Conservation (phyloP, 1,139 yeast genomes). For the Maudiozyma humilis region DNA sequence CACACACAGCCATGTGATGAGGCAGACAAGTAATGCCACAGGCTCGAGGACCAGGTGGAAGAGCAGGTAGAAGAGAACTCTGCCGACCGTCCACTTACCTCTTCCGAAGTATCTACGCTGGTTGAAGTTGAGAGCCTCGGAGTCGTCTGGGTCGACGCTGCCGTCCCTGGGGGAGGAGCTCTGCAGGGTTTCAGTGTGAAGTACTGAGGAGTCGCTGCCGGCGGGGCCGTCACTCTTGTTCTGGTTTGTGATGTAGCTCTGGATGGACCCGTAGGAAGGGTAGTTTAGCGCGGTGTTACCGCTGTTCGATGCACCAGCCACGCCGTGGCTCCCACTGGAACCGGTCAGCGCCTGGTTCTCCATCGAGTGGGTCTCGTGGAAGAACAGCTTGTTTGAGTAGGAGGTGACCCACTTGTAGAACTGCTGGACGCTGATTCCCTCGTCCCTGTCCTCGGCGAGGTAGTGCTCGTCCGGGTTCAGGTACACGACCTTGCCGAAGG, state of each 20-base stretch:
- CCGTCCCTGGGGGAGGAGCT: neutral
- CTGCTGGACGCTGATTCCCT: constrained; percentile 78
- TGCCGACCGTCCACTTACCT: constrained; percentile 84
- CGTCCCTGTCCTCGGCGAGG: constrained; percentile 77
- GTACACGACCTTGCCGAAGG: constrained; percentile 86
- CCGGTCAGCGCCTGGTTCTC: constrained; percentile 13
- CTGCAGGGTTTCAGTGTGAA: neutral
- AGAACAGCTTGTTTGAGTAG: constrained; percentile 39
- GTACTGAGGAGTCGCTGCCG: neutral
- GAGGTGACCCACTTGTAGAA: constrained; percentile 85
- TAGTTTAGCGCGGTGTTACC: constrained; percentile 10
- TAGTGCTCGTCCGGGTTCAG: constrained; percentile 73
- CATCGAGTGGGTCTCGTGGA: constrained; percentile 25
- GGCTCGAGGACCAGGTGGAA: constrained; percentile 71
- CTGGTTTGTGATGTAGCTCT: constrained; percentile 11
- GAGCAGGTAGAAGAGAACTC: constrained; percentile 67
- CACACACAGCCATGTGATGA: constrained; percentile 71
- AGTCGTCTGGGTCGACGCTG: neutral
- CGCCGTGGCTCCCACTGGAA: constrained; percentile 6
- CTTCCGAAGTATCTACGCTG: constrained; percentile 76
- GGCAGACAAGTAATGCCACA: constrained; percentile 45
- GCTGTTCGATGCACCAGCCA: neutral
- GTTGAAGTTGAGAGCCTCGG: constrained; percentile 32
- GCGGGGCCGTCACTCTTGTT: neutral
- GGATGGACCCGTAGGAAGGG: constrained; percentile 25